Evolutionary conservation across 805 yeast species (phyloP).

Genomic region (Torulaspora microellipsoides): DNA sequence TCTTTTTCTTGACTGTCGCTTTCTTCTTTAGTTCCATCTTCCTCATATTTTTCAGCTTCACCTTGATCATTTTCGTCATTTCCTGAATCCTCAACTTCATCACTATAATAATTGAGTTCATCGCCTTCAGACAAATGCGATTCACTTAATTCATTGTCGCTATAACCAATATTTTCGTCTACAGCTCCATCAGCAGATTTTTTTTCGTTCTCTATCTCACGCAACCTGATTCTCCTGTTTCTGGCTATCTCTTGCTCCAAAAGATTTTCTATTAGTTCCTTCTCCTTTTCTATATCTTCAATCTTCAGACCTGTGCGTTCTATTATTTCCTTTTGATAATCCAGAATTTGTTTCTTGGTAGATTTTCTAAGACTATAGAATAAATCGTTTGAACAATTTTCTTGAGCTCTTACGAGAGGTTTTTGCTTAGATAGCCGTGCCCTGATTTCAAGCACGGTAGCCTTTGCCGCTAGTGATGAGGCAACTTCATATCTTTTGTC

Average conservation of each 20-base stretch:
- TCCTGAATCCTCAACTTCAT: conserved; percentile 8
- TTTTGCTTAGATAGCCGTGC: conserved; percentile 33
- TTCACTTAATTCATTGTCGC: conserved; percentile 5
- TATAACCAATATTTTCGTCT: conserved; percentile 14
- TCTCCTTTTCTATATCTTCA: conserved; percentile 38
- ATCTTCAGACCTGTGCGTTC: conserved; percentile 43
- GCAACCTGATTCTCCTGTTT: conserved; percentile 41
- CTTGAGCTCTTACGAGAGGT: not conserved
- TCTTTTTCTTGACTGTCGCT: conserved; percentile 14
- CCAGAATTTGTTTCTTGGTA: conserved; percentile 45
- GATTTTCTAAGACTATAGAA: conserved; percentile 39
- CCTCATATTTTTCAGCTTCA: conserved; percentile 24
- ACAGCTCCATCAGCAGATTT: conserved; percentile 25
- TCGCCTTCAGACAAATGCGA: not conserved
- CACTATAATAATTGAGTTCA: conserved; percentile 5
- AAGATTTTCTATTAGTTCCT: conserved; percentile 30
- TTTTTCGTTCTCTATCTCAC: conserved; percentile 36
- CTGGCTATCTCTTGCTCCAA: conserved; percentile 50
- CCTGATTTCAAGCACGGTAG: conserved; percentile 34
- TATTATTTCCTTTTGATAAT: conserved; percentile 44
- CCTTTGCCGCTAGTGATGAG: conserved; percentile 31
- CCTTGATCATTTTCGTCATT: conserved; percentile 15
- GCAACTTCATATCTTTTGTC: conserved; percentile 10
- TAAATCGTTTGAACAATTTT: conserved; percentile 28
- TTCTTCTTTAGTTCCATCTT: conserved; percentile 29